Evolutionary conservation across 2,329 filamentous ascomycete genomes (phyloP), one percentile per base, ranked within the genome.

Genomic region (Fusarium sacchari): DNA sequence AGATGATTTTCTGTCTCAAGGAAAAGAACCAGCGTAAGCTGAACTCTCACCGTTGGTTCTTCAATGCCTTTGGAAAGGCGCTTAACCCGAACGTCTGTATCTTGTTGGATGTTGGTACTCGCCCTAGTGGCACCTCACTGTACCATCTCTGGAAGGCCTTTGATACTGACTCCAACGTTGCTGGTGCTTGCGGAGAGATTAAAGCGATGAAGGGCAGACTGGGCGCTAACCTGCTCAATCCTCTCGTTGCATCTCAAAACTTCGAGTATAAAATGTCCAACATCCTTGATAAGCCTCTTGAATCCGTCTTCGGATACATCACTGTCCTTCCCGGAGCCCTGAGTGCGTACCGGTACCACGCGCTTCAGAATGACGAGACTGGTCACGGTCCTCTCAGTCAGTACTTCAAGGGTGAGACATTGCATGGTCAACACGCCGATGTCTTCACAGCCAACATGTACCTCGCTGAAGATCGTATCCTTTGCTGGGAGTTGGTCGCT

Each of bases 261-360:
- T 99, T 99, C 76, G 96, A 99, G 85, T 99, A 99, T 87, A 99
- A 99, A 83, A 98, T 99, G 94, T 97, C 95, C 44, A 99, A 99
- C 78, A 99, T 99, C 78, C 87, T 99, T 32, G 96, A 99, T 81
- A 99, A 99, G 82, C 96, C 96, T 1, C 86, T 99, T 5, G 96
- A 99, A 82, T 97, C 94, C 1, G 96, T 97, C 1, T 99, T 99
- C 81, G 96, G 96, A 5, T 99, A 98, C 81, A 99, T 99, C 76
- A 98, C 96, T 11, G 96, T 99, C 76, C 85, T 99, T 73, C 97
- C 96, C 0, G 97, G 96, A 82, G 96, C 96, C 2, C 88, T 99
- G 59, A 97, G 94, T 80, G 96, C 96, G 4, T 99, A 99, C 81
- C 90, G 97, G 46, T 99, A 97, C 82, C 94, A 98, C 77, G 96